Evolutionary conservation across 768 basidiomycete species (phyloP).

Genomic region (Arthromyces matolae): DNA sequence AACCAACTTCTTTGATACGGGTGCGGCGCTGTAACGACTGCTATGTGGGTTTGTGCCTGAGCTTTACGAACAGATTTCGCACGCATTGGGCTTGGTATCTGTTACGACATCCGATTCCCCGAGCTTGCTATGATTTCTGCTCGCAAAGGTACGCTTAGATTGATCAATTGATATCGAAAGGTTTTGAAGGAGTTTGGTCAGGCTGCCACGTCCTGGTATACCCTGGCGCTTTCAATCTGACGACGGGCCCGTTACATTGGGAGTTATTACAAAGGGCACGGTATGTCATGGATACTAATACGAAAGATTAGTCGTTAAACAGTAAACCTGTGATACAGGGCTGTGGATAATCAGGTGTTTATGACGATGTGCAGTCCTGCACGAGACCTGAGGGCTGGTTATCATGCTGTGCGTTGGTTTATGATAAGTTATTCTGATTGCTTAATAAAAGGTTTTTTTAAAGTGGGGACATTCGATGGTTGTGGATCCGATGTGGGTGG

Average conservation of each 20-base stretch:
- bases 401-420: conserved; percentile 76
- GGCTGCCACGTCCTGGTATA: conserved; percentile 89
- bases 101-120: conserved; percentile 94
- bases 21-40: conserved; percentile 31
- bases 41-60: neutral
- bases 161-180: neutral
- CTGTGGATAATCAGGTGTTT: conserved; percentile 96
- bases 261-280: conserved; percentile 83
- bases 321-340: conserved; percentile 46
- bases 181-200: conserved; percentile 22
- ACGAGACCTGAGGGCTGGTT: conserved; percentile 72
- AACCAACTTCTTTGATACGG: conserved; percentile 83
- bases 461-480: conserved; percentile 91
- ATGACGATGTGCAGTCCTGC: conserved; percentile 96
- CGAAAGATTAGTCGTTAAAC: too few species aligned
- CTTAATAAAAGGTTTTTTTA: neutral
- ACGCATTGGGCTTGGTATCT: conserved; percentile 93
- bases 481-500: conserved; percentile 80
- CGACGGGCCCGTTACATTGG: conserved; percentile 97
- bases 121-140: conserved; percentile 91
- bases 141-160: conserved; percentile 56
- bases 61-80: conserved; percentile 71
- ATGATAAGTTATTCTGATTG: neutral
- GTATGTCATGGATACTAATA: too few species aligned
- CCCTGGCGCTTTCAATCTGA: conserved; percentile 92